Conservation (phyloP, 805 yeast species). For the Sugiyamaella mastotermitis region DNA sequence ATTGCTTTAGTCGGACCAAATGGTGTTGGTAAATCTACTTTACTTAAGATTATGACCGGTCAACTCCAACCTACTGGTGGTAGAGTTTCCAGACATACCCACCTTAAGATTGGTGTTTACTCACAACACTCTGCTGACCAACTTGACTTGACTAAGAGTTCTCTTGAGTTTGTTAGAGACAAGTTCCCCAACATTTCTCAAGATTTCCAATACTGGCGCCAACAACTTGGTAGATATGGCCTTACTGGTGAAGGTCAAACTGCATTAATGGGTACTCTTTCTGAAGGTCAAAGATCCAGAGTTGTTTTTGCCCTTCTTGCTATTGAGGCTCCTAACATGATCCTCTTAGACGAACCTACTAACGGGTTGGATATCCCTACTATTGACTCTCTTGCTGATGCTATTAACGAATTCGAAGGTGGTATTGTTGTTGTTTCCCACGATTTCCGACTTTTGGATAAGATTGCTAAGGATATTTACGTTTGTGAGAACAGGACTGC, state of each 20-base stretch:
- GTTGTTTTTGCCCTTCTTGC: constrained; percentile 97
- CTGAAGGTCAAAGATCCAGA: constrained; percentile 99
- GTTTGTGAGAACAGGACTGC: constrained; percentile 96
- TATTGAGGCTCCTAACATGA: constrained; percentile 88
- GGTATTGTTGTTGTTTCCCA: constrained; percentile 98
- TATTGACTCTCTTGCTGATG: constrained; percentile 95
- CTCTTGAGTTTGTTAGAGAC: constrained; percentile 95
- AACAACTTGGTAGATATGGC: constrained; percentile 96
- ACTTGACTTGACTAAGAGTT: constrained; percentile 89
- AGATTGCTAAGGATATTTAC: constrained; percentile 93
- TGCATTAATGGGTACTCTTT: constrained; percentile 94
- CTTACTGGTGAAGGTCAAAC: constrained; percentile 99
- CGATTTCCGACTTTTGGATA: constrained; percentile 96
- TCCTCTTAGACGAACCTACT: constrained; percentile 97
- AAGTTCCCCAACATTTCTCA: constrained; percentile 85
- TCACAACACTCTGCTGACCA: constrained; percentile 99
- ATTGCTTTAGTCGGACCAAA: constrained; percentile 98
- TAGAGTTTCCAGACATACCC: constrained; percentile 95
- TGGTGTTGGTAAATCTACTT: constrained; percentile 98
- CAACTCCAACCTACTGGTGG: constrained; percentile 83
- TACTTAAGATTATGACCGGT: constrained; percentile 96
- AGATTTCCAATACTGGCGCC: constrained; percentile 95
- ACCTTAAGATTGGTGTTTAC: constrained; percentile 96
- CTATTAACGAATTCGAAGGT: constrained; percentile 90
- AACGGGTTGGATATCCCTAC: constrained; percentile 98